Base-by-base conservation (phyloP, 352 stramenopile genomes). In the Phytophthora megakarya region DNA sequence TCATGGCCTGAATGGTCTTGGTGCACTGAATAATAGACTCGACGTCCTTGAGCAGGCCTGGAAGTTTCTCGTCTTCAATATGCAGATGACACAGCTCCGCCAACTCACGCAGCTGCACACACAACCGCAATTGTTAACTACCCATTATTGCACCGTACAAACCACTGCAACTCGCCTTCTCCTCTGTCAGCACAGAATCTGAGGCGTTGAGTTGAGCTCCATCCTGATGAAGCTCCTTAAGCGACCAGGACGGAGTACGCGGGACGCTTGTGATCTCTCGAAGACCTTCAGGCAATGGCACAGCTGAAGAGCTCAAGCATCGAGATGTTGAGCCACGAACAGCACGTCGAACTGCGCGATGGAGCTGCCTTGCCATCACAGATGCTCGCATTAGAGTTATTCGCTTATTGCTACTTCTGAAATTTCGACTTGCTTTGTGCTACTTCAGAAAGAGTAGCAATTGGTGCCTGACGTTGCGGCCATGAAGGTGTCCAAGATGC, bases 1-100 rank as follows among this genome's bases (percentile, higher is more conserved):
- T 95, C 66, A 93, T 78, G 26, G 78, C 84, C 57, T 95, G 86
- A 47, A 95, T 88, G 25, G 82, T 92, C 68, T 89, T 91, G 48
- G 86, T 91, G 78, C 86, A 95, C 51, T 95, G 86, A 46, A 95
- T 93, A 44, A 95, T 95, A 22, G 84, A 87, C 68, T 93, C 84
- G 6, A 95, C 86, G 50, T 90, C 86, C 35, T 88, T 86, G 23
- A 95, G 75, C 63, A 95, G 64, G 16, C 63, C 67, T 10, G 86
- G 80, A 15, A 95, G 60, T 60, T 89, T 88, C 5, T 81, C 74
- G 32, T 91, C 76, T 16, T 87, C 80, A 10, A 95, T 78, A 56
- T 93, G 83, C 57, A 95, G 68, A 66, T 95, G 84, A 28, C 83
- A 95, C 30, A 95, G 61, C 70, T 93, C 86, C 0, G 86, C 86